phyloP scores from a whole-genome alignment of 352 stramenopile genomes.

The Globisporangium cederbergense region DNA sequence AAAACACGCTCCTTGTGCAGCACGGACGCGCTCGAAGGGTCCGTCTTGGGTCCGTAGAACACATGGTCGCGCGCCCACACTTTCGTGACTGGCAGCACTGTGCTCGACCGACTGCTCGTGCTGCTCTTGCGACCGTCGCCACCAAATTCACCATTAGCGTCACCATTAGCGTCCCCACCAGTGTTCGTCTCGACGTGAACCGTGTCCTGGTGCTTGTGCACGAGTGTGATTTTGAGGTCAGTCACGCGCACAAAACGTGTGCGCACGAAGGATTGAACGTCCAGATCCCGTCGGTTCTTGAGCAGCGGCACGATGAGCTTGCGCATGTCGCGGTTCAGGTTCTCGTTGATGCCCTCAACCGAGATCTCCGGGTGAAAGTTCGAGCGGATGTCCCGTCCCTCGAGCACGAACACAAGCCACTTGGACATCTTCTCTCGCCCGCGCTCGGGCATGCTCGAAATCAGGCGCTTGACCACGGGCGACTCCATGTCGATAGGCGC shows the following conservation, averaged over 20 bases:
- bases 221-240: constrained; percentile 65
- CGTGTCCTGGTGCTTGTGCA: constrained; percentile 57
- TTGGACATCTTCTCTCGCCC: constrained; percentile 66
- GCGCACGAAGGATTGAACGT: constrained; percentile 60
- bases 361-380: constrained; percentile 73
- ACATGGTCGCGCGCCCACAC: constrained; percentile 56
- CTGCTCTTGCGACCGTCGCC: constrained; percentile 17
- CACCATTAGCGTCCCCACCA: constrained; percentile 1
- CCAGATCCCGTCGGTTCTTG: constrained; percentile 65
- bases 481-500: constrained; percentile 76
- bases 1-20: constrained; percentile 45
- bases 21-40: constrained; percentile 52
- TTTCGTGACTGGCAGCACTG: constrained; percentile 4
- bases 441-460: constrained; percentile 60
- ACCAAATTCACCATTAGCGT: neutral
- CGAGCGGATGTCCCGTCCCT: constrained; percentile 64
- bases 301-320: constrained; percentile 68
- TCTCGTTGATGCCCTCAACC: constrained; percentile 64
- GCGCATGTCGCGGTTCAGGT: constrained; percentile 58
- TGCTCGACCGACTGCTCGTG: constrained; percentile 1
- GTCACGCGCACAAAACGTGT: constrained; percentile 61
- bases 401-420: constrained; percentile 68
- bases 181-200: constrained; percentile 39
- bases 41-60: constrained; percentile 66
- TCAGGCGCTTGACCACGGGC: constrained; percentile 62